These are phyloP conservation scores for Coriaria nepalensis DNA, from an alignment of 306 rosid species.

Conservation along the genomic window DNA sequence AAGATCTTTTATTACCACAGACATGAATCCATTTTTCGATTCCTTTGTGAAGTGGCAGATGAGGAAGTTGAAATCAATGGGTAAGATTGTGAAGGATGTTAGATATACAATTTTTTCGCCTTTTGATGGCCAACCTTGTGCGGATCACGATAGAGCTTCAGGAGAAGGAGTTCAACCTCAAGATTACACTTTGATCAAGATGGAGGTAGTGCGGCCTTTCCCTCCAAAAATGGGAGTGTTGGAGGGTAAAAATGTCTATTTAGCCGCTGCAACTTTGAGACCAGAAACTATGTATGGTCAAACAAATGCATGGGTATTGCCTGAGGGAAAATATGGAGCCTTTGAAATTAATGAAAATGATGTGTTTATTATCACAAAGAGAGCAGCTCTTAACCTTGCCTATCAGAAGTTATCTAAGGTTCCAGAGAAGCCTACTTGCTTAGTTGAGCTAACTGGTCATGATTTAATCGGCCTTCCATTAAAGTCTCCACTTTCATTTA, in stretches of 20 bases:
- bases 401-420: slow-evolving; percentile 59
- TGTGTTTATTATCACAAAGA: slow-evolving; percentile 45
- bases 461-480: slow-evolving; percentile 90
- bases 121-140: slow-evolving; percentile 93
- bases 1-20: slow-evolving; percentile 75
- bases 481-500: slow-evolving; percentile 67
- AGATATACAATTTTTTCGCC: slow-evolving; percentile 81
- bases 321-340: slow-evolving; percentile 89
- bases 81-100: slow-evolving; percentile 84
- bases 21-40: slow-evolving; percentile 62
- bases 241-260: slow-evolving; percentile 64
- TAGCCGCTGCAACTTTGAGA: slow-evolving; percentile 85
- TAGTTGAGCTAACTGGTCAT: slow-evolving; percentile 57
- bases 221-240: slow-evolving; percentile 45
- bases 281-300: slow-evolving; percentile 99
- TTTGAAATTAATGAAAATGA: slow-evolving; percentile 71
- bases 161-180: slow-evolving; percentile 99
- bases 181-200: slow-evolving; percentile 78
- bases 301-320: slow-evolving; percentile 94
- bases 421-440: slow-evolving; percentile 62
- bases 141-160: slow-evolving; percentile 88
- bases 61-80: slow-evolving; percentile 76
- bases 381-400: slow-evolving; percentile 89
- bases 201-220: slow-evolving; percentile 69
- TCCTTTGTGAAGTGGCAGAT: slow-evolving; percentile 83